A percentile compares a stretch with the other conserved stretches of the same genome.
These are phyloP conservation scores for Tetracentron sinense DNA, from an alignment of 164 flowering plant species.

Conservation along the genomic window DNA sequence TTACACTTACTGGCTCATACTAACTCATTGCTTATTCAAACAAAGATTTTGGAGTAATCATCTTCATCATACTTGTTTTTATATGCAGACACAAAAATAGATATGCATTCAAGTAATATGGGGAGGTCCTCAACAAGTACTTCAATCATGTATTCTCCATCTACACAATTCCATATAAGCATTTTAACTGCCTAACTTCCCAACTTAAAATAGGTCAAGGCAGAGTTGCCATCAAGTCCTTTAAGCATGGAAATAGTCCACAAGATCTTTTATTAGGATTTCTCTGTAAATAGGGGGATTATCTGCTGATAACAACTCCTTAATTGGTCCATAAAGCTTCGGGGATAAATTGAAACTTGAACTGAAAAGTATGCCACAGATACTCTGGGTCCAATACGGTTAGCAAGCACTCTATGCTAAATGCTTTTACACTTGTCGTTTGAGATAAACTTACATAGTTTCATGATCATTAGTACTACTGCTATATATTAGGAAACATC, in stretches of 20 bases:
- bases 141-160: too few relatives aligned
- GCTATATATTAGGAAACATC: too few relatives aligned
- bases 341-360: background rate
- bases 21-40: too few relatives aligned
- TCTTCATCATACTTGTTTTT: too few relatives aligned
- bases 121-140: too few relatives aligned
- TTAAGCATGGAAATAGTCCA: background rate
- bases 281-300: slow-evolving; percentile 20
- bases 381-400: slow-evolving; percentile 27
- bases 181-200: too few relatives aligned
- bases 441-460: slow-evolving; percentile 21
- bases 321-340: slow-evolving; percentile 22
- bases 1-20: too few relatives aligned
- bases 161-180: too few relatives aligned
- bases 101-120: too few relatives aligned
- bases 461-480: background rate
- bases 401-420: slow-evolving; percentile 32
- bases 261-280: slow-evolving; percentile 4
- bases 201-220: background rate
- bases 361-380: slow-evolving; percentile 37
- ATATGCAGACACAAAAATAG: too few relatives aligned
- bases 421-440: slow-evolving; percentile 33
- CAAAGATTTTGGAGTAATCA: too few relatives aligned
- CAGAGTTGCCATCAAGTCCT: background rate
- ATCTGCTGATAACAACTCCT: slow-evolving; percentile 26